phyloP scores from a whole-genome alignment of 2,329 filamentous ascomycete species.

The Pseudogymnoascus sp. region DNA sequence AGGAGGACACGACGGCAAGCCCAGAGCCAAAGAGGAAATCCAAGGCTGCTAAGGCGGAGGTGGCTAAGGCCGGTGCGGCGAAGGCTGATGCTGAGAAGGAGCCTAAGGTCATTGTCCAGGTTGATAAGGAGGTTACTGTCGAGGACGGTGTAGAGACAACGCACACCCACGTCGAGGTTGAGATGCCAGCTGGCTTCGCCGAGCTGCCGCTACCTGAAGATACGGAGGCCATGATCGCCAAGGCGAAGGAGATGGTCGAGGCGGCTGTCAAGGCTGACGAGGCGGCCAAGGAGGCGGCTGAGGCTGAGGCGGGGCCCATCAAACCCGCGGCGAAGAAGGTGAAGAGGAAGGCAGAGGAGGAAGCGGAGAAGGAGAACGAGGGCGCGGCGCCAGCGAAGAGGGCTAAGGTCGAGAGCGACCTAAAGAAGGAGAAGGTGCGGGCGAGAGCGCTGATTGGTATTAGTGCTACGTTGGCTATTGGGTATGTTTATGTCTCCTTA shows the following conservation, averaged over 20 bases:
- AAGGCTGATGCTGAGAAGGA: conserved; percentile 41
- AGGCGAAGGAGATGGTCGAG: conserved; percentile 82
- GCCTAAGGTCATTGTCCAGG: conserved; percentile 57
- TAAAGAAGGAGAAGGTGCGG: conserved; percentile 79
- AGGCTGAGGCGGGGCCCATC: conserved; percentile 29
- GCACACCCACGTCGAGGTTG: conserved; percentile 64
- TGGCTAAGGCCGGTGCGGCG: conserved; percentile 9
- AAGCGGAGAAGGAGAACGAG: conserved; percentile 35
- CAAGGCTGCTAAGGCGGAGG: conserved; percentile 19
- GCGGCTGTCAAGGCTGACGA: conserved; percentile 50
- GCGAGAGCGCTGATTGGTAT: conserved; percentile 79
- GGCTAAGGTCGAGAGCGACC: conserved; percentile 68
- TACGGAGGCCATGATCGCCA: conserved; percentile 72
- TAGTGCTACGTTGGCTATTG: conserved; percentile 76
- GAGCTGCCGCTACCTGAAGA: conserved; percentile 69
- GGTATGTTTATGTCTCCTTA: conserved; percentile 59
- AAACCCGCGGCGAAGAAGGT: conserved; percentile 37
- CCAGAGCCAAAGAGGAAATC: conserved; percentile 3
- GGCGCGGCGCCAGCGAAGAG: conserved; percentile 57
- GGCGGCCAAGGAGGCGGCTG: conserved; percentile 30
- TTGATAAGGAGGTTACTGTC: conserved; percentile 53
- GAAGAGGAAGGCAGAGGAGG: conserved; percentile 68
- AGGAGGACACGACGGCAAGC: not conserved
- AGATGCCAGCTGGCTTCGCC: conserved; percentile 58
- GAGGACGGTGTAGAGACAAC: conserved; percentile 55